Conservation (phyloP, 257 asterid species). For the Penstemon barbatus region DNA sequence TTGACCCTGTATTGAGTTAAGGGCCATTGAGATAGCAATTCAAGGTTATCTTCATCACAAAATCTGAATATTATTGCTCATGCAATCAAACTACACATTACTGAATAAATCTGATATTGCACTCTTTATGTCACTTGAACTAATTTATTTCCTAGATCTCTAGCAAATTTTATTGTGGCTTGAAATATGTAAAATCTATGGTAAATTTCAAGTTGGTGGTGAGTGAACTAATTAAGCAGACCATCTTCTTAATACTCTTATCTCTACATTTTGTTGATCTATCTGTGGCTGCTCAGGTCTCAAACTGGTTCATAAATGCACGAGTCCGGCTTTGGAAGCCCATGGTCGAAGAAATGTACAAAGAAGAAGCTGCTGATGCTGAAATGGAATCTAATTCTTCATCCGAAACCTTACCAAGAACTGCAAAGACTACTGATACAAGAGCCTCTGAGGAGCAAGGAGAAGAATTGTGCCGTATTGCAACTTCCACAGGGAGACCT, state of each 20-base stretch:
- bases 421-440: constrained; percentile 28
- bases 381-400: constrained; percentile 67
- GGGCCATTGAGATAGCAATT: too few species aligned
- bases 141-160: too few species aligned
- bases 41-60: too few species aligned
- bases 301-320: constrained; percentile 97
- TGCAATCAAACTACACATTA: too few species aligned
- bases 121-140: too few species aligned
- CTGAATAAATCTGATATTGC: too few species aligned
- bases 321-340: constrained; percentile 97
- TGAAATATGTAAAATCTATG: too few species aligned
- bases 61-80: too few species aligned
- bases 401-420: constrained; percentile 43
- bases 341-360: constrained; percentile 97
- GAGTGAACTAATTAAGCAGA: neutral
- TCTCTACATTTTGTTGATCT: constrained; percentile 26
- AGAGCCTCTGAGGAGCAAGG: constrained; percentile 44
- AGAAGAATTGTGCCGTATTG: constrained; percentile 43
- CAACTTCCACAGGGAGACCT: constrained; percentile 40
- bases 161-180: too few species aligned
- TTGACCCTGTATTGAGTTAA: too few species aligned
- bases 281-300: constrained; percentile 50
- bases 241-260: neutral
- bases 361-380: constrained; percentile 68
- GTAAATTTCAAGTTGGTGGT: too few species aligned